Evolutionary conservation across 345 rosid species (phyloP), one percentile per base, ranked within the genome.

Genomic region (Salix viminalis): DNA sequence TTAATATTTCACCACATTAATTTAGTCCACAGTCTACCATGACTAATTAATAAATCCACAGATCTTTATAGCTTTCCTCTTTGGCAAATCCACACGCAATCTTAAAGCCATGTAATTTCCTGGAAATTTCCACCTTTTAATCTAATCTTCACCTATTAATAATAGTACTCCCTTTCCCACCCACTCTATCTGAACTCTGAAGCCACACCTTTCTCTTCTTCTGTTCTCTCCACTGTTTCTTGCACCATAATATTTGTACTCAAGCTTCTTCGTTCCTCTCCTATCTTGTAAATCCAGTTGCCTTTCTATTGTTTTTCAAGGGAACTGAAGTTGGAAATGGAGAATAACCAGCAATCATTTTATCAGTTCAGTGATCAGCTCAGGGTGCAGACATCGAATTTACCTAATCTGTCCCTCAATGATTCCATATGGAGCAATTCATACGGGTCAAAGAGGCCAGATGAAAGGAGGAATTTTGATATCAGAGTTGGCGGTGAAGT

Each of bases 331-430:
- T 41, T 16, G 23, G 48, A 70, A 70, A 92, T 96, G 99, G 98
- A 91, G 79, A 91, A 84, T 71, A 89, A 94, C 67, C 94, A 92
- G 88, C 98, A 93, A 71, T 89, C 98, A 1, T 96, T 96, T 83
- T 94, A 89, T 86, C 97, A 94, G 67, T 96, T 96, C 89, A 92
- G 98, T 73, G 99, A 96, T 79, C 97, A 96, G 77, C 83, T 96
- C n/a, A 84, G 99, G 82, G 67, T 86, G 18, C 97, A 96, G 19
- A 75, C 84, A 10, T 82, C 92, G 0, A 89, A 85, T 85, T 71
- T 92, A 36, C 90, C 94, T n/a, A 91, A 88, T 79, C 87, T 92
- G 24, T 92, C 98, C 5, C 88, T 91, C 62, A 92, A 88, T 72
- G 97, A 96, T 64, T 93, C 99, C 2, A 96, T 96, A 58, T 96